A percentile compares a stretch with the other conserved stretches of the same genome.
These are phyloP conservation scores for Yamadazyma atmosphaerica DNA, from an alignment of 1,139 yeast genomes.

Conservation along the genomic window DNA sequence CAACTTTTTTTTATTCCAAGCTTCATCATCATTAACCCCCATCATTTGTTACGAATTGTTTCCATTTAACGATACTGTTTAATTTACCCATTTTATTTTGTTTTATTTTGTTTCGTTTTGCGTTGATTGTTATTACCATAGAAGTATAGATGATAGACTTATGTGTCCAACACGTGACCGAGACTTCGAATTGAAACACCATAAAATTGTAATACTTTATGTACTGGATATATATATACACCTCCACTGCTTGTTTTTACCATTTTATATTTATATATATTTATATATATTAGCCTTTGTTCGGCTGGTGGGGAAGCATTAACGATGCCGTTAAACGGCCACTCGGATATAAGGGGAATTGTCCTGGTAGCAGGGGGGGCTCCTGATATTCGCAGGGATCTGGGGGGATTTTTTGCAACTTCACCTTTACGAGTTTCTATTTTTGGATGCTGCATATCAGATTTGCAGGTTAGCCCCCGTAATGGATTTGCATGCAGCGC, in stretches of 20 bases:
- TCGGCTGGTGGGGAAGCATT: neutral
- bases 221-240: neutral
- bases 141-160: neutral
- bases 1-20: too few relatives aligned
- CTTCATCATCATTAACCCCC: too few relatives aligned
- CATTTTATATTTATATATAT: too few relatives aligned
- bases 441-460: too few relatives aligned
- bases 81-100: too few relatives aligned
- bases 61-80: too few relatives aligned
- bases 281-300: too few relatives aligned
- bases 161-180: neutral
- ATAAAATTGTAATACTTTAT: neutral
- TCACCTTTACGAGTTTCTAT: neutral
- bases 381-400: neutral
- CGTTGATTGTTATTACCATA: neutral
- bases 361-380: neutral
- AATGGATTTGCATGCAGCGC: too few relatives aligned
- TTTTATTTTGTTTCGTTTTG: too few relatives aligned
- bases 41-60: too few relatives aligned
- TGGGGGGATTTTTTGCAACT: neutral
- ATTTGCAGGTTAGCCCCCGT: constrained; percentile 1
- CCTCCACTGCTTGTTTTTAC: too few relatives aligned
- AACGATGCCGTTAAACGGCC: neutral
- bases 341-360: neutral
- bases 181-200: neutral